Evolutionary conservation across 192 early-diverging fungal genomes (phyloP), one percentile per base, ranked within the genome.

Genomic region (Entophlyctis luteolus): DNA sequence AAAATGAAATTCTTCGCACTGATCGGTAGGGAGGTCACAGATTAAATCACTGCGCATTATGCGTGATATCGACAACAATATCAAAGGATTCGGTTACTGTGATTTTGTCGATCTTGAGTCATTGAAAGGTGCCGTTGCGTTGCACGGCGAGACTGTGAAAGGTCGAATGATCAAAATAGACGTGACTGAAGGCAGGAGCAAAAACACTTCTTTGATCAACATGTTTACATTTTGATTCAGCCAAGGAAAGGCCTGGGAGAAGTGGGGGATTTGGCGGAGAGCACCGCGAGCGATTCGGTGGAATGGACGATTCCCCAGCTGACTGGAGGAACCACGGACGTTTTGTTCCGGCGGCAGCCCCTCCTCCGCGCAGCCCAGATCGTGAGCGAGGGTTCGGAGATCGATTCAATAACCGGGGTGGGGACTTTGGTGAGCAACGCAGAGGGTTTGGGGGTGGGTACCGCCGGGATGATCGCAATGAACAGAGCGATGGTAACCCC

Each of bases 51-150:
- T 97, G 50, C 86, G 94, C 33, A 82, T 99, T 62, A 78, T 93
- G 57, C 84, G 83, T 59, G 92, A 95, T 76, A 87, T 77, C 50
- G 87, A 89, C 27, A 89, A 88, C 37, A 86, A 84, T 74, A 86
- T 88, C 48, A 94, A 94, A 72, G 97, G 97, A 34, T 98, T 90
- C 70, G 94, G 93, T 23, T 99, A 98, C 78, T 89, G 93, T 53
- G 93, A 97, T 83, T 99, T 99, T 73, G 86, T 89, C 23, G 86
- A 87, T 50, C 58, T 89, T 22, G 92, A 96, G 23, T 89, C 85
- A 35, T 84, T 98, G 63, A 89, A 83, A 76, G 76, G 65, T 57
- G 96, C 93, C 39, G 81, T 96, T 67, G 84, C 79, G 5, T 59
- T 89, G 35, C 77, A 72, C 58, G 87, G 87, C 10, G 77, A 90